Conservation (phyloP, 192 early-diverging fungal genomes). For the Coemansia erecta region DNA sequence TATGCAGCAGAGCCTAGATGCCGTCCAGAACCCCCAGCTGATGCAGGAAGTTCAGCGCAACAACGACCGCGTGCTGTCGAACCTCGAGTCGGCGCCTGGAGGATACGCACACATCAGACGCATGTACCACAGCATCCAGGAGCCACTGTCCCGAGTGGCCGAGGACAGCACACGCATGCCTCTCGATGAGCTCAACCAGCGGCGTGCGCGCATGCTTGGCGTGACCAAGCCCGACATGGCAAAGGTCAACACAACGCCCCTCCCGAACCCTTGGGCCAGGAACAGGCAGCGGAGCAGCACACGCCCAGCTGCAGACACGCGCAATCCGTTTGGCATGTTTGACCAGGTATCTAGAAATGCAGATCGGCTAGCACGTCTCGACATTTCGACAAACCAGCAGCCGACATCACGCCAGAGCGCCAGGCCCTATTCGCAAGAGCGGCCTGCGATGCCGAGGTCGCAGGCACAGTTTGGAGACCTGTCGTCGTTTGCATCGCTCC, state of each 20-base stretch:
- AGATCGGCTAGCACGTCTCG: conserved; percentile 31
- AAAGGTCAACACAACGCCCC: conserved; percentile 42
- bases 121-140: conserved; percentile 51
- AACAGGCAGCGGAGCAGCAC: conserved; percentile 5
- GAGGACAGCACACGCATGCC: conserved; percentile 23
- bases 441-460: conserved; percentile 4
- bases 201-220: conserved; percentile 40
- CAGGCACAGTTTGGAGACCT: conserved; percentile 10
- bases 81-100: conserved; percentile 53
- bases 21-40: conserved; percentile 47
- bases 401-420: not conserved
- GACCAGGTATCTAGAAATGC: conserved; percentile 42
- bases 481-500: not conserved
- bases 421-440: conserved; percentile 6
- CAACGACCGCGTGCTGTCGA: conserved; percentile 55
- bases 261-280: conserved; percentile 52
- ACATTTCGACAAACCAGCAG: conserved; percentile 26
- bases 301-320: conserved; percentile 13
- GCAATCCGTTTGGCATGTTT: conserved; percentile 21
- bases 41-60: conserved; percentile 55
- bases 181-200: conserved; percentile 43
- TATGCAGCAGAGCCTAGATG: conserved; percentile 43
- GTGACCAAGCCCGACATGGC: conserved; percentile 31
- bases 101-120: conserved; percentile 51
- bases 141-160: conserved; percentile 37